Base-by-base conservation (phyloP, 2,329 filamentous ascomycete species). In the Pseudogymnoascus pannorum region DNA sequence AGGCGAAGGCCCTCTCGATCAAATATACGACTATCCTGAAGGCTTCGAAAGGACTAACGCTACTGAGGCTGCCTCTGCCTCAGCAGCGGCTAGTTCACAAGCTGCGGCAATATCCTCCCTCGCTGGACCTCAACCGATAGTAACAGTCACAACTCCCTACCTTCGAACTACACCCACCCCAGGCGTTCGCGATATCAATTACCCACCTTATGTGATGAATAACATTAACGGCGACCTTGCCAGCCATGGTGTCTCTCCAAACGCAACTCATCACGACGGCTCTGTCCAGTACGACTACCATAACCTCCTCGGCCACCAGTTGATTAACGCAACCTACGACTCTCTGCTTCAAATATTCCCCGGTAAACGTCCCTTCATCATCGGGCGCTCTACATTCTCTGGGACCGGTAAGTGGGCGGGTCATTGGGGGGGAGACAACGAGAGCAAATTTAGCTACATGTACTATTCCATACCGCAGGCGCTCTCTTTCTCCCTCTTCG, bases 361-460 rank as follows among this genome's bases (percentile, higher is more conserved):
- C 0, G 78, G 76, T 12, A 88, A 89, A 72, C 85, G 91, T 0
- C 91, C 91, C 0, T 90, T 95, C 74, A 88, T 96, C 70, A 91
- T 96, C 68, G 89, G 88, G 0, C 86, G 91, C 14, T 90, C 87
- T 38, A 94, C 90, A 1, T 94, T 93, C 69, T 81, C 89, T 8
- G 90, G 91, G 2, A 84, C 84, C 0, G 91, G 91, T 1, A 85
- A 84, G 71, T 88, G 82, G 76, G 87, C 89, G 1, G 90, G 89
- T 1, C 90, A 94, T 73, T 95, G 90, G 90, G 89, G 89, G 29
- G 89, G 87, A 33, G 86, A 93, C 72, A 92, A 92, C 69, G 75
- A 78, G 16, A 87, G 86, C 2, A 57, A 26, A 8, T 80, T 83
- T 12, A 93, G 87, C 0, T 88, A 86, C 71, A 88, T 92, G 83